A percentile compares a stretch with the other conserved stretches of the same genome.
Evolutionary conservation across 371 early-diverging fungal species (phyloP).

Genomic region (Mycotypha africana): DNA sequence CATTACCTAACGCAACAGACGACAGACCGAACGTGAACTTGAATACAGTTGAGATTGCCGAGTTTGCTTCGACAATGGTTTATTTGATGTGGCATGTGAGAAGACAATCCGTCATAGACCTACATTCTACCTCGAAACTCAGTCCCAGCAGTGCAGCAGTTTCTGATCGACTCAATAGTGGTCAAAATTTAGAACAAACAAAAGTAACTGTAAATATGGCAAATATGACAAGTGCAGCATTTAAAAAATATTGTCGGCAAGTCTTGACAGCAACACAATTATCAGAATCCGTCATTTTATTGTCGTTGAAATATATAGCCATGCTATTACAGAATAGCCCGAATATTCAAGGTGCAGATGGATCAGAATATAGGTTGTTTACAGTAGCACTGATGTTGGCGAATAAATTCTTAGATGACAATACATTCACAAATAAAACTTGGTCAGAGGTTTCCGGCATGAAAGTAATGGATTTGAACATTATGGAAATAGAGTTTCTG

Average conservation of each 20-base stretch:
- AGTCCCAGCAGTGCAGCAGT: background rate
- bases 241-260: conserved; percentile 51
- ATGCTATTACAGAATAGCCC: conserved; percentile 55
- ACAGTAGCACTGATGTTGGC: conserved; percentile 77
- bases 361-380: conserved; percentile 73
- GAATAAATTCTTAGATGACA: conserved; percentile 65
- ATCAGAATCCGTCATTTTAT: conserved; percentile 55
- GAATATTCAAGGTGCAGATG: conserved; percentile 56
- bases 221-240: conserved; percentile 40
- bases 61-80: conserved; percentile 59
- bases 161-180: background rate
- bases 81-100: conserved; percentile 58
- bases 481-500: conserved; percentile 67
- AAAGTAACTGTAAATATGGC: conserved; percentile 24
- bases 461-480: conserved; percentile 52
- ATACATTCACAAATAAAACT: conserved; percentile 65
- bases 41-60: conserved; percentile 42
- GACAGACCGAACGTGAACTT: conserved; percentile 16
- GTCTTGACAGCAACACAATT: conserved; percentile 56
- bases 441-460: conserved; percentile 66
- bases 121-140: conserved; percentile 18
- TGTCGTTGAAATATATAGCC: conserved; percentile 58
- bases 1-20: conserved; percentile 27
- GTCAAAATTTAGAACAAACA: conserved; percentile 10
- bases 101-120: conserved; percentile 31